These are phyloP conservation scores for Volvariella volvacea DNA, from an alignment of 1,284 basidiomycete genomes.

Conservation along the genomic window DNA sequence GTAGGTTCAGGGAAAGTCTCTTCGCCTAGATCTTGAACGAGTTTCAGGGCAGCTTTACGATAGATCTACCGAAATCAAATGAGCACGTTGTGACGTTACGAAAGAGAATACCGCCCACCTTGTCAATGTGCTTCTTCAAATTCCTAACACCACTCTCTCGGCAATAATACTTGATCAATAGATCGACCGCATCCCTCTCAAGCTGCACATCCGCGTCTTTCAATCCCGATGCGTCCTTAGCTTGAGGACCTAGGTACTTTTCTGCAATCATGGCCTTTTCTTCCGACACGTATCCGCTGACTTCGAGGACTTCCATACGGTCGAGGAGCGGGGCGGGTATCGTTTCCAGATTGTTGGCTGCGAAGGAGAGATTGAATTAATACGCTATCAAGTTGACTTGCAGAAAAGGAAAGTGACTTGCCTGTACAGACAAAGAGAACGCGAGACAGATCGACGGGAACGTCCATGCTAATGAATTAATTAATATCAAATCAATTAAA, in stretches of 20 bases:
- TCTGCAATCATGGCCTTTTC: constrained; percentile 94
- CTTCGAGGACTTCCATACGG: constrained; percentile 97
- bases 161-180: constrained; percentile 94
- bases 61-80: constrained; percentile 71
- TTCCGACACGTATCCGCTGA: constrained; percentile 94
- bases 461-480: constrained; percentile 69
- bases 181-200: constrained; percentile 76
- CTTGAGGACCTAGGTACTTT: constrained; percentile 90
- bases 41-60: constrained; percentile 91
- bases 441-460: constrained; percentile 93
- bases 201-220: constrained; percentile 78
- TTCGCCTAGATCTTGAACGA: constrained; percentile 91
- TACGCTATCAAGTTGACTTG: neutral
- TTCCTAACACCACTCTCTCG: constrained; percentile 95
- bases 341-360: constrained; percentile 87
- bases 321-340: constrained; percentile 96
- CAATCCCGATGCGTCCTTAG: constrained; percentile 87
- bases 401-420: constrained; percentile 17
- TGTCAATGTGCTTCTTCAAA: constrained; percentile 94
- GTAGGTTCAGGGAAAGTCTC: constrained; percentile 73
- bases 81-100: constrained; percentile 3
- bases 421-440: constrained; percentile 97
- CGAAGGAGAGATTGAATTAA: neutral
- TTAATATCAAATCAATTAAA: neutral
- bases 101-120: constrained; percentile 40